Conservation (phyloP, 2,329 filamentous ascomycete species). For the Coniochaeta sp. region DNA sequence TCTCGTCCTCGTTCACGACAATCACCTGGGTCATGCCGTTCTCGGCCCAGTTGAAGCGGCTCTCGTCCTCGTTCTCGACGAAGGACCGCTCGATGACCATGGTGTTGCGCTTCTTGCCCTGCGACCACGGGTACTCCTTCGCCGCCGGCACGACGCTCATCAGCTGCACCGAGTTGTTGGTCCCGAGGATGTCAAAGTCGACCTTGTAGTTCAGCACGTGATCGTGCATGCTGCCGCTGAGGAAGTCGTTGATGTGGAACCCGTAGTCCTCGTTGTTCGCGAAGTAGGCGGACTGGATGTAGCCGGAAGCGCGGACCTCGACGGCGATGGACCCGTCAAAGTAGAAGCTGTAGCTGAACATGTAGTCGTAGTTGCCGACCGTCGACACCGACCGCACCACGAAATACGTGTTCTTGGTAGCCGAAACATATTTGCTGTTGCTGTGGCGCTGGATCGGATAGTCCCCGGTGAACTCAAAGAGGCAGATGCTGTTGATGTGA, state of each 20-base stretch:
- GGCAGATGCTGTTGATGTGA: constrained; percentile 43
- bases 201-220: constrained; percentile 49
- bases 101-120: constrained; percentile 36
- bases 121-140: constrained; percentile 40
- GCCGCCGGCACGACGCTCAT: constrained; percentile 23
- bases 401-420: constrained; percentile 40
- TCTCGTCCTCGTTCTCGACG: constrained; percentile 32
- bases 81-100: constrained; percentile 39
- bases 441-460: constrained; percentile 43
- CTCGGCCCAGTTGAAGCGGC: constrained; percentile 37
- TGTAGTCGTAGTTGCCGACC: constrained; percentile 48
- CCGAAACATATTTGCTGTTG: constrained; percentile 29
- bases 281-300: constrained; percentile 43
- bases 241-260: constrained; percentile 38
- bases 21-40: constrained; percentile 40
- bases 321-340: constrained; percentile 44
- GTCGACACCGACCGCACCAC: constrained; percentile 38
- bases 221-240: constrained; percentile 45
- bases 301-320: constrained; percentile 44
- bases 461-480: constrained; percentile 45
- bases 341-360: constrained; percentile 43
- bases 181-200: constrained; percentile 44
- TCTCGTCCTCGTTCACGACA: constrained; percentile 41
- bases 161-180: constrained; percentile 34
- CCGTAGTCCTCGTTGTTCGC: constrained; percentile 39